Conservation (phyloP, 176 grass and related monocot species). For the Aegilops bicornis region DNA sequence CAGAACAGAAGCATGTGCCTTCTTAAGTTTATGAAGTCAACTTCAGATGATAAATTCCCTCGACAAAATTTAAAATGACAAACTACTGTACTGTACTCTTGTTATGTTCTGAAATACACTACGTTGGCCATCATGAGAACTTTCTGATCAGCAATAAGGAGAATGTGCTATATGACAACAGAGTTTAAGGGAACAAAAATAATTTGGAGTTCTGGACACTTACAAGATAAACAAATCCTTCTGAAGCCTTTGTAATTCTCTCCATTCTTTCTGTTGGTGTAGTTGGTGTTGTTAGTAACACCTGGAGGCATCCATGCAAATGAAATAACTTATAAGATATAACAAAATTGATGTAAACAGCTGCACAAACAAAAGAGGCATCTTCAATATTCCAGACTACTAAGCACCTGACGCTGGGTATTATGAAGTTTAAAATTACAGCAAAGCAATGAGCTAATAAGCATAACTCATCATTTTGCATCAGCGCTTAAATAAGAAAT, state of each 20-base stretch:
- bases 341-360: slow-evolving; percentile 21
- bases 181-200: background rate
- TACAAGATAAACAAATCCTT: slow-evolving; percentile 98
- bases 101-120: slow-evolving; percentile 10
- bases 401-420: background rate
- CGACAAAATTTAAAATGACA: background rate
- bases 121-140: slow-evolving; percentile 2
- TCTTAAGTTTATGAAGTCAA: background rate
- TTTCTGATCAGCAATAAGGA: background rate
- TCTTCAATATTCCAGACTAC: background rate
- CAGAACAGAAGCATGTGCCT: background rate
- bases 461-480: background rate
- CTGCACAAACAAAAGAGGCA: slow-evolving; percentile 2
- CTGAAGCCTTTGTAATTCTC: slow-evolving; percentile 73
- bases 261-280: slow-evolving; percentile 98
- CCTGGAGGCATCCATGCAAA: slow-evolving; percentile 50
- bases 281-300: slow-evolving; percentile 95
- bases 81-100: slow-evolving; percentile 3
- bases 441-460: background rate
- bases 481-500: background rate
- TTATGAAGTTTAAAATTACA: background rate
- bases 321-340: slow-evolving; percentile 7
- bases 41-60: background rate
- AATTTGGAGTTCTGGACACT: slow-evolving; percentile 23
- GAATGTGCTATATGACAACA: background rate